Conservation (phyloP, 148 eudicot species). For the Chenopodium album region DNA sequence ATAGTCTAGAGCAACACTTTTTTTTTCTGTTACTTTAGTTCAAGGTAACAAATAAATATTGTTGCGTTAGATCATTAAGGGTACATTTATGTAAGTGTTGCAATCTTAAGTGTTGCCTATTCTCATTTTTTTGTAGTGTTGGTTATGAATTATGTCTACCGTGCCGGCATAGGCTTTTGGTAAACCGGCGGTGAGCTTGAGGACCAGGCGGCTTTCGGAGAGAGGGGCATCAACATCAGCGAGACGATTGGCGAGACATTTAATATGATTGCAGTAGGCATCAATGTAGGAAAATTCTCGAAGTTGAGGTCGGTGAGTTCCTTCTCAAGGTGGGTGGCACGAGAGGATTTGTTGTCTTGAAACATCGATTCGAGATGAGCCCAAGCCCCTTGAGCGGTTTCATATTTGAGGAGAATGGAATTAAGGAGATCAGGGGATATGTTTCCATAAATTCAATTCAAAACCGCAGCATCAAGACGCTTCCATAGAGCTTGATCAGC, state of each 20-base stretch:
- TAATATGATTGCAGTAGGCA: not conserved
- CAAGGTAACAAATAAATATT: too few relatives aligned
- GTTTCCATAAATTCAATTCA: not conserved
- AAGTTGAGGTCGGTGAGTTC: too few relatives aligned
- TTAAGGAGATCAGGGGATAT: not conserved
- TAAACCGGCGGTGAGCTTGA: not conserved
- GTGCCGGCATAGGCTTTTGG: not conserved
- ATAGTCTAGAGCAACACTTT: too few relatives aligned
- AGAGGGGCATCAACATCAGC: not conserved
- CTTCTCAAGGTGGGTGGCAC: not conserved
- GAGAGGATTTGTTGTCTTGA: constrained; percentile 1
- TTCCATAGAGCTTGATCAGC: not conserved
- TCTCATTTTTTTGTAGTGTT: too few relatives aligned
- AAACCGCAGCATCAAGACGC: not conserved
- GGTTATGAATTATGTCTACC: not conserved
- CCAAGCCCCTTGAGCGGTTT: not conserved
- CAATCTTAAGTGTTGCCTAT: too few relatives aligned
- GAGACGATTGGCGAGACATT: not conserved
- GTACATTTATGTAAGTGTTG: too few relatives aligned
- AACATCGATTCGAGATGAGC: not conserved
- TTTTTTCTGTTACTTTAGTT: too few relatives aligned
- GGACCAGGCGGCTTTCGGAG: not conserved
- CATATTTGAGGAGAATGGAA: not conserved
- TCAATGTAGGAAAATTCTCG: too few relatives aligned
- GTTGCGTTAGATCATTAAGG: too few relatives aligned